phyloP scores from a whole-genome alignment of 2,329 filamentous ascomycete genomes.

The Epichloe aotearoae region DNA sequence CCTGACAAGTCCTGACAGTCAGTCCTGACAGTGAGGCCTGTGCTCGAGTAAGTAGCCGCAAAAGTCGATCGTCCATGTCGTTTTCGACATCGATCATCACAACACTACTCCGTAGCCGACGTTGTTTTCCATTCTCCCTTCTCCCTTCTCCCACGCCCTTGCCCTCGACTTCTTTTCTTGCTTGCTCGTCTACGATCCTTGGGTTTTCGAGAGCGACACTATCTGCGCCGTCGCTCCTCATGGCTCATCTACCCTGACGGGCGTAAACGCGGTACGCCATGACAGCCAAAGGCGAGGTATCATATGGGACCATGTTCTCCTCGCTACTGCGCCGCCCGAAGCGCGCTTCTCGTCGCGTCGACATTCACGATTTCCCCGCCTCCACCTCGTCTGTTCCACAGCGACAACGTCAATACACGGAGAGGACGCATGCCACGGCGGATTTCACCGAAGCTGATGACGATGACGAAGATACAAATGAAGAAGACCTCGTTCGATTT shows the following conservation, averaged over 20 bases:
- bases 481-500: conserved; percentile 16
- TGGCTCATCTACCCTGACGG: conserved; percentile 15
- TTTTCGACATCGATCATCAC: background rate
- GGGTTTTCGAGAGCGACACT: background rate
- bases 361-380: conserved; percentile 15
- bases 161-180: background rate
- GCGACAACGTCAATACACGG: conserved; percentile 14
- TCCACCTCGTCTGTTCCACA: conserved; percentile 19
- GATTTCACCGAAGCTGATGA: conserved; percentile 54
- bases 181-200: conserved; percentile 4
- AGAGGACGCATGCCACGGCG: conserved; percentile 40
- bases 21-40: background rate
- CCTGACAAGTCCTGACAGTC: background rate
- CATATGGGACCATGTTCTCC: conserved; percentile 21
- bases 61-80: background rate
- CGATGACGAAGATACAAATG: conserved; percentile 28
- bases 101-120: no score
- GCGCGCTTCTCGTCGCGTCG: conserved; percentile 20
- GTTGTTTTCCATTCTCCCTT: background rate
- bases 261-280: conserved; percentile 7
- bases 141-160: background rate
- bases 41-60: background rate
- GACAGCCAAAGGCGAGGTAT: conserved; percentile 2
- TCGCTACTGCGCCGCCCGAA: conserved; percentile 22
- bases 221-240: conserved; percentile 6